Conservation (phyloP, 73 alveolate species). For the Tetrahymena elliotti region DNA sequence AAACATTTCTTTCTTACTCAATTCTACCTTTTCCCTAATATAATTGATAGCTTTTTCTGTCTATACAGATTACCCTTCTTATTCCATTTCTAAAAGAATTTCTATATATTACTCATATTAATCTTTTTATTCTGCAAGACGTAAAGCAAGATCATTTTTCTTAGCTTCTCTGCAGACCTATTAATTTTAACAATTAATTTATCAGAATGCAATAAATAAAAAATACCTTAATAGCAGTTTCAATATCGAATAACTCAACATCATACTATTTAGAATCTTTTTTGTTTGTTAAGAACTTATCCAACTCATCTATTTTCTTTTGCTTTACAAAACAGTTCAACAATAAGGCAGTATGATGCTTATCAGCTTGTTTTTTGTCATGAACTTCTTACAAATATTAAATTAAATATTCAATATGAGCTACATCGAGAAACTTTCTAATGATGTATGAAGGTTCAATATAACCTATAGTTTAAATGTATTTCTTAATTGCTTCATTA, state of each 20-base stretch:
- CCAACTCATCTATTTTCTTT: constrained; percentile 60
- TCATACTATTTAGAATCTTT: constrained; percentile 57
- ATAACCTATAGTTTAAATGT: constrained; percentile 70
- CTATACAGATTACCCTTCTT: constrained; percentile 29
- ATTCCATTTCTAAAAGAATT: constrained; percentile 62
- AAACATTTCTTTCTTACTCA: constrained; percentile 6
- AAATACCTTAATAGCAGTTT: constrained; percentile 90
- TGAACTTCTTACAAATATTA: constrained; percentile 67
- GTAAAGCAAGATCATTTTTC: constrained; percentile 61
- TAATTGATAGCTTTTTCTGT: constrained; percentile 51
- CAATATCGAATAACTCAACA: constrained; percentile 82
- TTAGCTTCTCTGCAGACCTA: constrained; percentile 57
- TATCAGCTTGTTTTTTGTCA: constrained; percentile 48
- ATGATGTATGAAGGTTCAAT: constrained; percentile 85
- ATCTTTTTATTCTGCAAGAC: constrained; percentile 59
- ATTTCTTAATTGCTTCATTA: constrained; percentile 72
- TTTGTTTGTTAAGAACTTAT: constrained; percentile 37
- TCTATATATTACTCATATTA: constrained; percentile 54
- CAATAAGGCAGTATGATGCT: constrained; percentile 84
- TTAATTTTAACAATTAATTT: background rate
- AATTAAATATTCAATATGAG: constrained; percentile 64
- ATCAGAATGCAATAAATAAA: background rate
- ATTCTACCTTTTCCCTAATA: constrained; percentile 41
- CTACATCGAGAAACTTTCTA: constrained; percentile 71
- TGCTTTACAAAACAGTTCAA: constrained; percentile 82